Evolutionary conservation across 129 eudicot species (phyloP), one percentile per base, ranked within the genome.

Genomic region (Cynara cardunculus): DNA sequence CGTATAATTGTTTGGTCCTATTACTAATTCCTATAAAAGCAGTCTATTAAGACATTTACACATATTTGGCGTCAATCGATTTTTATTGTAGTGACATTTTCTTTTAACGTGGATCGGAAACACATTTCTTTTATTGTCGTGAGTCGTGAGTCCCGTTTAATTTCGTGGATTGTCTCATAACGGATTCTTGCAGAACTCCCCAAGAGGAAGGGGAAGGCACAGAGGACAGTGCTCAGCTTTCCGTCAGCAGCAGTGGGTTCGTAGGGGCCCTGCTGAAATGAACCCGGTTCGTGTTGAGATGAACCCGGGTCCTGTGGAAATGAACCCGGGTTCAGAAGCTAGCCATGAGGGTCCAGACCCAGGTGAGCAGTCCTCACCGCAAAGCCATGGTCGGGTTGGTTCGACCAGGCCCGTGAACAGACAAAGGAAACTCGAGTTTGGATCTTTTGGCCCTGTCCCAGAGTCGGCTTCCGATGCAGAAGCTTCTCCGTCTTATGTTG

Each of bases 401-500:
- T 32, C n/a, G 41, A 11, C 35, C 24, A 27, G 27, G 53, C 84
- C 3, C 21, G 62, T 73, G 18, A 70, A 21, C 18, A 13, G 78
- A 19, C 71, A 66, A 7, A 72, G 84, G 25, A 87, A 35, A 70
- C 81, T 91, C 14, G 83, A 39, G 78, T 91, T 89, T 71, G 96
- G 96, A 25, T 83, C 89, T 72, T 25, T 88, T 8, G 91, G 87
- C 26, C 25, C 70, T 13, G 41, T 69, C 46, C 73, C 82, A 2
- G 76, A 74, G 46, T 71, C 66, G 9, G 30, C 61, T 14, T 35
- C 85, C 53, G 13, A 26, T 27, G 64, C 53, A 72, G 27, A 56
- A 61, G 78, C 12, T 77, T 77, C 87, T 49, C 14, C 61, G 32
- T 14, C 64, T 84, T 76, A 61, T 53, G 56, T 72, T 41, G 68